phyloP scores from a whole-genome alignment of 2,329 filamentous ascomycete genomes.

The Cercospora zeina region DNA sequence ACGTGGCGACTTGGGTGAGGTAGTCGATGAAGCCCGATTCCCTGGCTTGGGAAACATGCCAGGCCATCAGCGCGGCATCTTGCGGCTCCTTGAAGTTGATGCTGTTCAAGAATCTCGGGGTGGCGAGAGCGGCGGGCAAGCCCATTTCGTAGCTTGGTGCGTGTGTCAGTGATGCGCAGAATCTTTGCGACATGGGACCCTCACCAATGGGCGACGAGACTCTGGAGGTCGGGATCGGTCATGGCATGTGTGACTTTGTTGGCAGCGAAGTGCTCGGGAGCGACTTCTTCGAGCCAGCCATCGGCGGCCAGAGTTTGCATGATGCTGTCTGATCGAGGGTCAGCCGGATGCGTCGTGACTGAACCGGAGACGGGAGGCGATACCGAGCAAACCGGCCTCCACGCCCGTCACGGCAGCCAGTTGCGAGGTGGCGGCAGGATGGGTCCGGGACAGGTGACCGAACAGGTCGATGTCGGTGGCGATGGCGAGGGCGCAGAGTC shows the following conservation, averaged over 20 bases:
- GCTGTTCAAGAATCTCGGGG: slow-evolving; percentile 10
- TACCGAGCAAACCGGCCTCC: not conserved
- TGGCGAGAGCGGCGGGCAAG: slow-evolving; percentile 3
- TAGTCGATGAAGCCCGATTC: slow-evolving; percentile 9
- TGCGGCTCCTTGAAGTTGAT: slow-evolving; percentile 9
- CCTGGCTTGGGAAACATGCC: slow-evolving; percentile 5
- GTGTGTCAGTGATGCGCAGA: not conserved
- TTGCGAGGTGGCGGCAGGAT: not conserved
- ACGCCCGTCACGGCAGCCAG: slow-evolving; percentile 8
- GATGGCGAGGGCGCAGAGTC: slow-evolving; percentile 8
- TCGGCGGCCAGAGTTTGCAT: slow-evolving; percentile 5
- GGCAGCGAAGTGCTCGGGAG: not conserved
- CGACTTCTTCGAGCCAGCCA: slow-evolving; percentile 7
- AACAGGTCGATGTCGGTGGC: slow-evolving; percentile 11
- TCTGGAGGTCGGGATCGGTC: slow-evolving; percentile 13
- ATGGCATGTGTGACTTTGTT: slow-evolving; percentile 15
- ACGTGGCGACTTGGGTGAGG: not conserved
- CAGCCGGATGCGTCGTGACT: not conserved
- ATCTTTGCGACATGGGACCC: not conserved
- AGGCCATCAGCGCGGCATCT: slow-evolving; percentile 1
- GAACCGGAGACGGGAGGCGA: not conserved
- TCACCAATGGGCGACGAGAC: slow-evolving; percentile 10
- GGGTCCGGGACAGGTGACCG: not conserved
- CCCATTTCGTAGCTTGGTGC: slow-evolving; percentile 7
- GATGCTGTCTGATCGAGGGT: slow-evolving; percentile 4